A percentile compares a stretch with the other conserved stretches of the same genome.
phyloP scores from a whole-genome alignment of 352 stramenopile species.

The Globisporangium irregulare region DNA sequence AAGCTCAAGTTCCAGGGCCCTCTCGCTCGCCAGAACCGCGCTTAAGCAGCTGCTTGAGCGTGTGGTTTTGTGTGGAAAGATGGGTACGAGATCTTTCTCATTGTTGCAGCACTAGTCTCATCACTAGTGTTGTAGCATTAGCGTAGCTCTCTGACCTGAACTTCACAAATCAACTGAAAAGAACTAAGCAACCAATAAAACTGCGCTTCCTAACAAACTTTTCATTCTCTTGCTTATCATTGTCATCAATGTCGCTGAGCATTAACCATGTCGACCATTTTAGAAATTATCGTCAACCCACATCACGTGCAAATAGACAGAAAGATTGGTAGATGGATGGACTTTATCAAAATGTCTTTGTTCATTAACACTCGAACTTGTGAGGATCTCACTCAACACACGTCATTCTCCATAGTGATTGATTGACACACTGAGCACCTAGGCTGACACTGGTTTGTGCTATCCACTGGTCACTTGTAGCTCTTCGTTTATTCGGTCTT shows the following conservation, averaged over 20 bases:
- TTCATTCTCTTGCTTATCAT: not conserved
- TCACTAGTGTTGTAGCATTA: not conserved
- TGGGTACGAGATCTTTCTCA: not conserved
- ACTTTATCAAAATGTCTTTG: slow-evolving; percentile 11
- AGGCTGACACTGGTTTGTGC: not conserved
- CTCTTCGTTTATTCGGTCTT: slow-evolving; percentile 60
- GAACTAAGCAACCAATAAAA: slow-evolving; percentile 19
- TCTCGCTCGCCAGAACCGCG: slow-evolving; percentile 90
- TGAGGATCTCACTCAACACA: not conserved
- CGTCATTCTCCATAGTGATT: not conserved
- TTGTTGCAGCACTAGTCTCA: not conserved
- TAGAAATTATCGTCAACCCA: not conserved
- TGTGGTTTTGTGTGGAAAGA: slow-evolving; percentile 15
- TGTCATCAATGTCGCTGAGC: not conserved
- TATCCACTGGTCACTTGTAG: not conserved
- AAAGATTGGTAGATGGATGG: too few relatives aligned
- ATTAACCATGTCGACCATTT: not conserved
- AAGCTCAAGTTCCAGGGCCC: slow-evolving; percentile 99
- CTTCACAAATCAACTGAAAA: slow-evolving; percentile 6
- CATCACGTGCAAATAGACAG: not conserved
- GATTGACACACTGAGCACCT: not conserved
- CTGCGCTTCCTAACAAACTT: slow-evolving; percentile 15
- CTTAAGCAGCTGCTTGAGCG: slow-evolving; percentile 49
- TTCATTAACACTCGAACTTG: not conserved
- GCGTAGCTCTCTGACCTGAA: not conserved